Evolutionary conservation across 306 rosid genomes (phyloP), one percentile per base, ranked within the genome.

Genomic region (Cyamopsis tetragonoloba): DNA sequence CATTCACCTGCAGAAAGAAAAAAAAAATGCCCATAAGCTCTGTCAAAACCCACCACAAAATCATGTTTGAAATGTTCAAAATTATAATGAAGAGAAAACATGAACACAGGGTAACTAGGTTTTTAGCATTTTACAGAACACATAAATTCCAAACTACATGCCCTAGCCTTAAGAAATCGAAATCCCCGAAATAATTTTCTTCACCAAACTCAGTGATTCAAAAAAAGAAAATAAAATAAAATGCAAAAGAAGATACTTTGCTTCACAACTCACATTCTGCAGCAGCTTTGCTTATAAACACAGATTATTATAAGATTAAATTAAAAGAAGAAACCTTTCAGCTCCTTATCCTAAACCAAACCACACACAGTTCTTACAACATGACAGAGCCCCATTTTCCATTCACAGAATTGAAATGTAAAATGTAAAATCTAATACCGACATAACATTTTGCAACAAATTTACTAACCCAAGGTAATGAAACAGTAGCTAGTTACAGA

Each of bases 401-500:
- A 22, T 17, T 43, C 26, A 58, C 44, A 76, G 27, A 66, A 26
- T 14, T 19, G 54, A 80, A 69, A 59, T 57, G 47, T n/a, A n/a
- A n/a, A n/a, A n/a, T n/a, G n/a, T 37, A 27, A 72, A 51, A 28
- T 4, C 44, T 50, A 65, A 42, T 8, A 23, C 10, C 64, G 32
- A 24, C 15, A 30, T 34, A 10, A 49, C 70, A 26, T 63, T 53
- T 44, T 38, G 60, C 65, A 59, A 9, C 42, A 77, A 30, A 71
- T 19, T 51, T 44, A 64, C 44, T 26, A 24, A 54, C 66, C 50
- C 62, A 41, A 64, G 42, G 50, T 66, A 65, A 91, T 86, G 82
- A 72, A 88, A 88, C 95, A 85, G 84, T 82, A 47, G 61, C 49
- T 30, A 31, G 28, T 20, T 20, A 4, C 39, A 68, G 38, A 19